These are phyloP conservation scores for Castanospermum australe DNA, from an alignment of 306 rosid species.

Conservation along the genomic window DNA sequence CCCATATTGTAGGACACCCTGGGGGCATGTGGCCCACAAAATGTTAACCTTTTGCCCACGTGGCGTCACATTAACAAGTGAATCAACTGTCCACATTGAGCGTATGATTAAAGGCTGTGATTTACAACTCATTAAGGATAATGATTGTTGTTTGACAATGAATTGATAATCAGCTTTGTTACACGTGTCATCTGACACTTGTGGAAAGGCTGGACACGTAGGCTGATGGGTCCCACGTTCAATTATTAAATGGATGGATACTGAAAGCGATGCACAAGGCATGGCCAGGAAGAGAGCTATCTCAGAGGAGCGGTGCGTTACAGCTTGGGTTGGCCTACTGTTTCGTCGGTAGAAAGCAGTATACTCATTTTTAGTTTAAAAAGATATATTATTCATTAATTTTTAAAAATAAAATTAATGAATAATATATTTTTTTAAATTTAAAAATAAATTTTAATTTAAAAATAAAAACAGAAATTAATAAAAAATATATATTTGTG, in stretches of 20 bases:
- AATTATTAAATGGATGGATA: background rate
- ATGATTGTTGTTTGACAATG: too few relatives aligned
- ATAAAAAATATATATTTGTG: too few relatives aligned
- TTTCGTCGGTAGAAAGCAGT: too few relatives aligned
- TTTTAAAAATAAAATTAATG: too few relatives aligned
- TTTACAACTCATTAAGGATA: background rate
- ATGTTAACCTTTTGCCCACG: background rate
- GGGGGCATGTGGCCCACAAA: background rate
- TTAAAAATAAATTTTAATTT: too few relatives aligned
- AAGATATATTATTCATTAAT: too few relatives aligned
- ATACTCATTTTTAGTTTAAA: too few relatives aligned
- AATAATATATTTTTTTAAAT: too few relatives aligned
- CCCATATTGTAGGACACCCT: background rate
- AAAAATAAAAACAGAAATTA: too few relatives aligned
- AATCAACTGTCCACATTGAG: background rate
- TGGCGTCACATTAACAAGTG: background rate
- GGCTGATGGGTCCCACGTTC: background rate
- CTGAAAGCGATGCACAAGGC: background rate
- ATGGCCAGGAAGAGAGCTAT: too few relatives aligned
- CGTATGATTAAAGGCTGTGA: background rate
- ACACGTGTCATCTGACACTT: too few relatives aligned
- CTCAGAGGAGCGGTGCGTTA: slow-evolving; percentile 16
- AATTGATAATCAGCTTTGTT: too few relatives aligned
- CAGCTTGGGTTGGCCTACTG: background rate
- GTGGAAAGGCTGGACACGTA: background rate